Evolutionary conservation across 2,329 filamentous ascomycete genomes (phyloP).

Genomic region (Pyrenophora seminiperda): DNA sequence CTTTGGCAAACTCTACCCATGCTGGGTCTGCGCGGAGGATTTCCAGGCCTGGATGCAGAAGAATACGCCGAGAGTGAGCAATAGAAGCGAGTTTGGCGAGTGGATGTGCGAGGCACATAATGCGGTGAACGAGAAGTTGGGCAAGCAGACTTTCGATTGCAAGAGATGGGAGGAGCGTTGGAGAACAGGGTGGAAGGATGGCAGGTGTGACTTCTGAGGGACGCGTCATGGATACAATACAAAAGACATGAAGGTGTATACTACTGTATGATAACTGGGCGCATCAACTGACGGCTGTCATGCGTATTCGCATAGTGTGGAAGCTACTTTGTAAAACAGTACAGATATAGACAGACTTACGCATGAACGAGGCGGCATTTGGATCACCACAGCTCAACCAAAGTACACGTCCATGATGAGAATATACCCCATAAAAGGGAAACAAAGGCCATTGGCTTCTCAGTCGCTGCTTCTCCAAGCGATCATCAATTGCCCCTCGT

Average conservation of each 20-base stretch:
- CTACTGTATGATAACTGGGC: slow-evolving; percentile 2
- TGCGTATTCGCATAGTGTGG: neutral
- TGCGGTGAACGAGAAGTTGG: slow-evolving; percentile 85
- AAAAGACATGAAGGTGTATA: slow-evolving; percentile 14
- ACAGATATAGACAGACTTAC: no score
- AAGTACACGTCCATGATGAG: neutral
- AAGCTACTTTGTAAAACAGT: slow-evolving; percentile 9
- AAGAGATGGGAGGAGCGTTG: slow-evolving; percentile 89
- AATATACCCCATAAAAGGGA: neutral
- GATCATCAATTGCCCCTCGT: neutral
- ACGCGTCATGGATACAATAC: neutral
- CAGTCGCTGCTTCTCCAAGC: neutral
- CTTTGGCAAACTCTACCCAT: slow-evolving; percentile 89
- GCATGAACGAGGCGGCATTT: neutral
- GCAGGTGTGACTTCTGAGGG: slow-evolving; percentile 62
- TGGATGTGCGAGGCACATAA: slow-evolving; percentile 90
- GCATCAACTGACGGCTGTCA: neutral
- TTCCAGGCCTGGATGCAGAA: slow-evolving; percentile 80
- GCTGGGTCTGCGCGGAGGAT: slow-evolving; percentile 93
- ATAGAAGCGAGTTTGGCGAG: slow-evolving; percentile 71
- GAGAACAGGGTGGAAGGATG: slow-evolving; percentile 84
- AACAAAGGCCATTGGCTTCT: neutral
- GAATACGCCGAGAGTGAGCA: slow-evolving; percentile 67
- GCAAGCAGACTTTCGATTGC: slow-evolving; percentile 92
- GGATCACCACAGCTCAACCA: neutral